Evolutionary conservation across 192 early-diverging fungal genomes (phyloP).

Genomic region (Podila epicladia): DNA sequence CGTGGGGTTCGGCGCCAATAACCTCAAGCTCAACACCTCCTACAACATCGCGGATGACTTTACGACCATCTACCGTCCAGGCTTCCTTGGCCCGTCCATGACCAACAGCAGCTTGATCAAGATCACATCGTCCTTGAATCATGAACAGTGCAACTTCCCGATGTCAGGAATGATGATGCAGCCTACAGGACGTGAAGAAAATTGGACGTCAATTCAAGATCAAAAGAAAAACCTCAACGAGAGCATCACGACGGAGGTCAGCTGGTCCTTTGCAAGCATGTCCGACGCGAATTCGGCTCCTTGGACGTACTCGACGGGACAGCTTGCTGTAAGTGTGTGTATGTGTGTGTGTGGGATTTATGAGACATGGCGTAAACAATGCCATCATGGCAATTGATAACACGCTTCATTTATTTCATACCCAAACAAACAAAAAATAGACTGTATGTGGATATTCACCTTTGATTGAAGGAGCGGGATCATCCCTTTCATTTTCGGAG

Average conservation of each 20-base stretch:
- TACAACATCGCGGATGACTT: conserved; percentile 45
- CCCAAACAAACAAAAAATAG: conserved; percentile 2
- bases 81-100: conserved; percentile 22
- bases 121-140: conserved; percentile 10
- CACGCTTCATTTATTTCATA: not conserved
- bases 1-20: conserved; percentile 26
- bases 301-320: conserved; percentile 20
- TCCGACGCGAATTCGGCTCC: conserved; percentile 21
- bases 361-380: not conserved
- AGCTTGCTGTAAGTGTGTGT: conserved; percentile 28
- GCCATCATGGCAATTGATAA: not conserved
- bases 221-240: not conserved
- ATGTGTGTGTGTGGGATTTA: conserved; percentile 6
- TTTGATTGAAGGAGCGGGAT: conserved; percentile 1
- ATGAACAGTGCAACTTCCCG: conserved; percentile 9
- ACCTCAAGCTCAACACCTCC: conserved; percentile 20
- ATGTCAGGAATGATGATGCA: conserved; percentile 32
- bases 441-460: conserved; percentile 29
- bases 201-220: not conserved
- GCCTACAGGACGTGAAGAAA: conserved; percentile 23
- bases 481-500: conserved; percentile 20
- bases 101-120: conserved; percentile 22
- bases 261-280: conserved; percentile 43
- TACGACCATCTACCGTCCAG: conserved; percentile 12
- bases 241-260: not conserved